A percentile compares a stretch with the other conserved stretches of the same genome.
Evolutionary conservation across 805 yeast genomes (phyloP).

Genomic region (Candida morakotiae): DNA sequence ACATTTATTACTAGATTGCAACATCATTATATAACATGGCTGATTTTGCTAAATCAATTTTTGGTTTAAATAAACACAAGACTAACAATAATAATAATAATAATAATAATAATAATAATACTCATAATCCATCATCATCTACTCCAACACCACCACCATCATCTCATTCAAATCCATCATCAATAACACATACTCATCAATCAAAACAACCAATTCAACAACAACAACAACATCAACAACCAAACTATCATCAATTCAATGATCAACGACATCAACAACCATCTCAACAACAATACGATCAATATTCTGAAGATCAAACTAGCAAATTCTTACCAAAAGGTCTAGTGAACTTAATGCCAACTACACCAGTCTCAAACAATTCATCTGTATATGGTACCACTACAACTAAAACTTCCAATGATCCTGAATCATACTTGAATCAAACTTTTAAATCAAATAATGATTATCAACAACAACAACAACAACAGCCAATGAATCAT

Average conservation of each 20-base stretch:
- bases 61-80: constrained; percentile 35
- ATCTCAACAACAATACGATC: constrained; percentile 6
- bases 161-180: neutral
- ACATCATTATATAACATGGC: constrained; percentile 25
- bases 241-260: constrained; percentile 5
- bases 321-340: constrained; percentile 34
- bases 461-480: constrained; percentile 10
- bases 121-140: constrained; percentile 5
- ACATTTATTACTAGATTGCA: too few relatives aligned
- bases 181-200: constrained; percentile 2
- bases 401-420: constrained; percentile 15
- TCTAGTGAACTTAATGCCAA: constrained; percentile 45
- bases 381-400: constrained; percentile 68
- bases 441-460: constrained; percentile 16
- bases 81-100: neutral
- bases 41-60: constrained; percentile 43
- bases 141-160: constrained; percentile 1
- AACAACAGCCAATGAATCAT: neutral
- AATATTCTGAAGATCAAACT: constrained; percentile 5
- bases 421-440: constrained; percentile 19
- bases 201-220: constrained; percentile 5
- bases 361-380: constrained; percentile 62
- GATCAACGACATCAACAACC: constrained; percentile 3
- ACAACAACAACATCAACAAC: constrained; percentile 7
- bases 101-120: neutral